Evolutionary conservation across 78 protist species (phyloP).

Genomic region (Bigelowiella natans): DNA sequence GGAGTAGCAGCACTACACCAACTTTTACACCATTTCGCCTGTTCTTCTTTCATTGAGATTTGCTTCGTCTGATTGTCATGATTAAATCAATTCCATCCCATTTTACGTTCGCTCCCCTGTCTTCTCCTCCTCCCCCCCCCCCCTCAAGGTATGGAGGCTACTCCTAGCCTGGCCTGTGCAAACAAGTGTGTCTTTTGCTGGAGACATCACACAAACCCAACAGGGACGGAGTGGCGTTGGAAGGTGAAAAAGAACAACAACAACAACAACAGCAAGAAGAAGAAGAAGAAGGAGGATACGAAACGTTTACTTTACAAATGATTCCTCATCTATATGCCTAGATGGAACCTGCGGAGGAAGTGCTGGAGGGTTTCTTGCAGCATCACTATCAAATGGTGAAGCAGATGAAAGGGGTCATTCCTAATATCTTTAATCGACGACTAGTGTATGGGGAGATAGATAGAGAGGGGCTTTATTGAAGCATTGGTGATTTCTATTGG

Average conservation of each 20-base stretch:
- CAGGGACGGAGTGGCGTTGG: conserved; percentile 35
- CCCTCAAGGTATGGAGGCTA: conserved; percentile 75
- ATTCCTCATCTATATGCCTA: background rate
- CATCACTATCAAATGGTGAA: conserved; percentile 38
- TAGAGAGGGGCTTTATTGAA: too few species aligned
- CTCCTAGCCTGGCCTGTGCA: conserved; percentile 81
- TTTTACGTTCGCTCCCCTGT: too few species aligned
- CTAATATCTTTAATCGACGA: too few species aligned
- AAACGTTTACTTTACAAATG: too few species aligned
- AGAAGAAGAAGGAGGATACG: background rate
- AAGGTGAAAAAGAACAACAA: background rate
- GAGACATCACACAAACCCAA: conserved; percentile 80
- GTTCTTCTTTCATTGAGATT: background rate
- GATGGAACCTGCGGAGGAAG: background rate
- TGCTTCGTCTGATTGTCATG: background rate
- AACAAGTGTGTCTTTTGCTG: conserved; percentile 90
- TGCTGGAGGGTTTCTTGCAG: background rate
- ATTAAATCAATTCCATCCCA: background rate
- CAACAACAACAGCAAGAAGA: background rate
- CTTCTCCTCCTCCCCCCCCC: too few species aligned
- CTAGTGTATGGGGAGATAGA: too few species aligned
- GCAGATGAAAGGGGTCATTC: conserved; percentile 27
- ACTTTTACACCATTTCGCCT: background rate
- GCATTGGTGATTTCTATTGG: too few species aligned
- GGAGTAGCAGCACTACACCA: background rate